Conservation (phyloP, 2,329 filamentous ascomycete species). For the Botrytis fragariae region DNA sequence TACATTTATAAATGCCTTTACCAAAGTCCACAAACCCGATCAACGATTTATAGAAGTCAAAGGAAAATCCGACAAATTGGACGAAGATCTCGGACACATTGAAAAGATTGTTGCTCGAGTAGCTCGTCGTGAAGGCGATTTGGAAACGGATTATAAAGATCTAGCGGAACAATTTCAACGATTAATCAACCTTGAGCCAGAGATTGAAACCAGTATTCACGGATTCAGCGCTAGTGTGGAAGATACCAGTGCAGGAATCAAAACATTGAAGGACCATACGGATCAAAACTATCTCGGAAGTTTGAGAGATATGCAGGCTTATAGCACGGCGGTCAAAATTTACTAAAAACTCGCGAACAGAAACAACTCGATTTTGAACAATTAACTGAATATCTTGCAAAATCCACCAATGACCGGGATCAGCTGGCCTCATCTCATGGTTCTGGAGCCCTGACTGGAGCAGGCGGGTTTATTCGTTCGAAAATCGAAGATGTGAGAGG, state of each 20-base stretch:
- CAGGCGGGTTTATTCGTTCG: conserved; percentile 81
- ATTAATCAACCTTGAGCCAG: conserved; percentile 83
- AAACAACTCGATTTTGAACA: conserved; percentile 98
- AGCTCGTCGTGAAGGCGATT: conserved; percentile 79
- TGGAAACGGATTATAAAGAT: conserved; percentile 85
- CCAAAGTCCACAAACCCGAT: conserved; percentile 93
- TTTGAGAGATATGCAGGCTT: conserved; percentile 92
- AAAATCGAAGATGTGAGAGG: conserved; percentile 97
- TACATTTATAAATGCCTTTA: conserved; percentile 95
- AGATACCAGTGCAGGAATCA: conserved; percentile 75
- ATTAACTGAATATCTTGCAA: conserved; percentile 91
- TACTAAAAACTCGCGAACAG: conserved; percentile 91
- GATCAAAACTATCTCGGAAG: conserved; percentile 95
- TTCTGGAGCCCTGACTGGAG: conserved; percentile 63
- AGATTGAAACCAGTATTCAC: conserved; percentile 76
- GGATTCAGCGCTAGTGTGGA: conserved; percentile 85
- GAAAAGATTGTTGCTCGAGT: conserved; percentile 95
- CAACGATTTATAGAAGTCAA: conserved; percentile 91
- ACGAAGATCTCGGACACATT: conserved; percentile 88
- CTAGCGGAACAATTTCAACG: conserved; percentile 94
- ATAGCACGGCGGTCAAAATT: conserved; percentile 82
- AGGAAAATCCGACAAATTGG: conserved; percentile 88
- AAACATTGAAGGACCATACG: conserved; percentile 80
- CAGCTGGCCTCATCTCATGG: conserved; percentile 57
- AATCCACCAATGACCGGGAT: conserved; percentile 84